phyloP scores from a whole-genome alignment of 1,139 yeast genomes.

The Debaryomyces sp. region DNA sequence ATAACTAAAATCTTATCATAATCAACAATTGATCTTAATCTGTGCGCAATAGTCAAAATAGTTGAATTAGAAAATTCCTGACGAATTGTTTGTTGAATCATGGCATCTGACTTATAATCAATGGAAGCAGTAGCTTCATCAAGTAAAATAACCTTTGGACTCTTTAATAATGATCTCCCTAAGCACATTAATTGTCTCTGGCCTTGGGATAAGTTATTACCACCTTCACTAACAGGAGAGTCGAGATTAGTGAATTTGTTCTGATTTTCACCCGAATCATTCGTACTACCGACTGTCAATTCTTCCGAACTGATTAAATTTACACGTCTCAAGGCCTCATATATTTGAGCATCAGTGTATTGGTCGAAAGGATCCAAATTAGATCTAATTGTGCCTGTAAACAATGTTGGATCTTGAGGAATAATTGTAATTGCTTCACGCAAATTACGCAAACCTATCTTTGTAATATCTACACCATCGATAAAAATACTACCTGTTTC shows the following conservation, averaged over 20 bases:
- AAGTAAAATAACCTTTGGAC: conserved; percentile 82
- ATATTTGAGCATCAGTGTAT: conserved; percentile 72
- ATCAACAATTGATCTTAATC: conserved; percentile 90
- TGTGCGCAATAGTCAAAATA: conserved; percentile 92
- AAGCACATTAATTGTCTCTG: conserved; percentile 93
- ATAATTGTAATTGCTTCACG: conserved; percentile 87
- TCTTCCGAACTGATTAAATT: conserved; percentile 59
- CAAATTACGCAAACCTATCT: conserved; percentile 76
- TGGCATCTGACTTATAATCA: conserved; percentile 89
- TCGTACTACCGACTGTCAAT: conserved; percentile 21
- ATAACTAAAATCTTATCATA: conserved; percentile 93
- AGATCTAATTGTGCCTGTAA: conserved; percentile 79
- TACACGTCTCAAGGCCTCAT: conserved; percentile 84
- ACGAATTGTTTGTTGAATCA: conserved; percentile 88
- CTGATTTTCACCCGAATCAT: conserved; percentile 52
- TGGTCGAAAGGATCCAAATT: conserved; percentile 77
- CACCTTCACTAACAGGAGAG: conserved; percentile 81
- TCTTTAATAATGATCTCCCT: conserved; percentile 83
- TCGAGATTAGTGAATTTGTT: conserved; percentile 79
- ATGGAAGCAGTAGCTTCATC: conserved; percentile 98
- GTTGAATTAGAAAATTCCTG: conserved; percentile 82
- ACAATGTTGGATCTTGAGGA: conserved; percentile 93
- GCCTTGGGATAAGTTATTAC: conserved; percentile 91
- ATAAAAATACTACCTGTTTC: conserved; percentile 80
- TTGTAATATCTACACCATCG: conserved; percentile 86